phyloP scores from a whole-genome alignment of 2,329 filamentous ascomycete genomes.

The Aspergillus sp. region DNA sequence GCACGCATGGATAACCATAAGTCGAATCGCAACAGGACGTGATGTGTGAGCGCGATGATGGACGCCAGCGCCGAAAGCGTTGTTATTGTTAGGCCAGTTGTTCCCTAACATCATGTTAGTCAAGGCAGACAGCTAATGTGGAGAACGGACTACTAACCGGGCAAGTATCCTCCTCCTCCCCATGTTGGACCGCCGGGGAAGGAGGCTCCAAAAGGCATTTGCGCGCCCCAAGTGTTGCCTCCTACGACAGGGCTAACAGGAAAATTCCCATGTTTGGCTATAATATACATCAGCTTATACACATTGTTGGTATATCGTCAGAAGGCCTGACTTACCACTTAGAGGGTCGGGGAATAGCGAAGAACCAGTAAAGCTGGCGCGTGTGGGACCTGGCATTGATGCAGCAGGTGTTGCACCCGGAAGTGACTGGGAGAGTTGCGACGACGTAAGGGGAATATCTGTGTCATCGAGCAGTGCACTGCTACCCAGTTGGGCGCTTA shows the following conservation, averaged over 20 bases:
- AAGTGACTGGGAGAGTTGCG: constrained; percentile 44
- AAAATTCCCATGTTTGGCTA: constrained; percentile 35
- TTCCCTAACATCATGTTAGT: constrained; percentile 34
- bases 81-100: constrained; percentile 49
- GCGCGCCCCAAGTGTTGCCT: constrained; percentile 35
- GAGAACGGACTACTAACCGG: constrained; percentile 30
- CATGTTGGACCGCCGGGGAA: constrained; percentile 40
- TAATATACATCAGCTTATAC: constrained; percentile 16
- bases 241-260: constrained; percentile 31
- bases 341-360: constrained; percentile 46
- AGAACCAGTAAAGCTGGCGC: constrained; percentile 43
- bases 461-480: constrained; percentile 78
- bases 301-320: background rate
- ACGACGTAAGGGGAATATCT: constrained; percentile 64
- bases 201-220: constrained; percentile 39
- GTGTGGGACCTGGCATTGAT: constrained; percentile 40
- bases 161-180: constrained; percentile 42
- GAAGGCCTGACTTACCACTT: constrained; percentile 33
- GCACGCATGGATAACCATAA: constrained; percentile 76
- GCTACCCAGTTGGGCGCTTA: constrained; percentile 81
- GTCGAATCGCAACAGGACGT: constrained; percentile 67
- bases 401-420: constrained; percentile 56
- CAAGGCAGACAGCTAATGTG: background rate
- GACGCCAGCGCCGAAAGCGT: constrained; percentile 51
- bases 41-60: constrained; percentile 56